Percentiles rank a stretch among this genome's conserved stretches.
phyloP scores from a whole-genome alignment of 202 grass and related monocot genomes.

The Cymbopogon flexuosus region DNA sequence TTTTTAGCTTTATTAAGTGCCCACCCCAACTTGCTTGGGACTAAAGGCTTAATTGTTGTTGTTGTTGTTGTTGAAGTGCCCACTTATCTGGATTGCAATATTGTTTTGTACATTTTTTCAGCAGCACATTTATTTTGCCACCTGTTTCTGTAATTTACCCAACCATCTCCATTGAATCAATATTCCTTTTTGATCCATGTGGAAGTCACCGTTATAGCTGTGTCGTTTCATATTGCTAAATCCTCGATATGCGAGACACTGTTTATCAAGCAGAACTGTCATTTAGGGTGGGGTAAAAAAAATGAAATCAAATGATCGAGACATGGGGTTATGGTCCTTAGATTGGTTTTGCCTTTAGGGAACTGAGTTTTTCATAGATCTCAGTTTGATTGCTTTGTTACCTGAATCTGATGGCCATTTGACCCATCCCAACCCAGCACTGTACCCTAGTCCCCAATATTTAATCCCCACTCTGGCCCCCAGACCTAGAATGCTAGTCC shows the following conservation, averaged over 20 bases:
- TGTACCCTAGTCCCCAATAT: not conserved
- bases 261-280: not conserved
- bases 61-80: too few species aligned
- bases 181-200: not conserved
- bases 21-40: too few species aligned
- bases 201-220: not conserved
- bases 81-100: not conserved
- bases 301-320: not conserved
- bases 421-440: not conserved
- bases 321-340: not conserved
- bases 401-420: not conserved
- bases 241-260: not conserved
- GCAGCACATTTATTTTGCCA: not conserved
- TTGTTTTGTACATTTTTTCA: not conserved
- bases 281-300: not conserved
- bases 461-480: not conserved
- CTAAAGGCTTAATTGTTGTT: too few species aligned
- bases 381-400: not conserved
- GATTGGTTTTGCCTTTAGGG: not conserved
- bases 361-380: not conserved
- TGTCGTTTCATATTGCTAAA: conserved; percentile 15
- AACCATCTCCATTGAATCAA: not conserved
- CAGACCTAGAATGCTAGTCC: not conserved
- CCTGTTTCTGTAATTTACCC: conserved; percentile 12
- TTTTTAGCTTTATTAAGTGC: not conserved